Conservation (phyloP, 2,329 filamentous ascomycete genomes). For the Sporothrix protearum region DNA sequence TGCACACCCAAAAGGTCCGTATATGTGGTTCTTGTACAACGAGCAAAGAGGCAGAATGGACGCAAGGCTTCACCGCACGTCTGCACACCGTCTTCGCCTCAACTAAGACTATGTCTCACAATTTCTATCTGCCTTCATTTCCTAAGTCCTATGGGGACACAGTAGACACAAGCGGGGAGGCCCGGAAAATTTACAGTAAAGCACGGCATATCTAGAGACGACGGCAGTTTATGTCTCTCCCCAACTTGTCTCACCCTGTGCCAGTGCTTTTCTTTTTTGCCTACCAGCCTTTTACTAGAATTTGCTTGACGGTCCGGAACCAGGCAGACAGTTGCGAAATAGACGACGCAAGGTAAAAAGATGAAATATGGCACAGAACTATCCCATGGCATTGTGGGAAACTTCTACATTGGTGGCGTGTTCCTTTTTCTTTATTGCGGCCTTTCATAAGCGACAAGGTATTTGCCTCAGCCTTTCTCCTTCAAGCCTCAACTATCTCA, state of each 20-base stretch:
- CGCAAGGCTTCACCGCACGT: background rate
- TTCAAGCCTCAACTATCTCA: too few species aligned
- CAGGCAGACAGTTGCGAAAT: too few species aligned
- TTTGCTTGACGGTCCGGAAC: background rate
- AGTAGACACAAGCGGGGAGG: background rate
- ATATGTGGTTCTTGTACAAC: background rate
- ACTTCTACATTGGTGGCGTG: too few species aligned
- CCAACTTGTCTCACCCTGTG: background rate
- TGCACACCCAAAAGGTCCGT: background rate
- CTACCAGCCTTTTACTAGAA: background rate
- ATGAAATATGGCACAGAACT: too few species aligned
- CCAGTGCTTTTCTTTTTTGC: background rate
- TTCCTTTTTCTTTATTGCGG: too few species aligned
- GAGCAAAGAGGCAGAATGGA: background rate
- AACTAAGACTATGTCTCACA: constrained; percentile 1
- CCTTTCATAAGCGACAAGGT: too few species aligned
- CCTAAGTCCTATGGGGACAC: background rate
- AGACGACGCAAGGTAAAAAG: too few species aligned
- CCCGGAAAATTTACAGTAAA: background rate
- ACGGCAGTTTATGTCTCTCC: background rate
- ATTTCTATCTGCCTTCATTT: background rate
- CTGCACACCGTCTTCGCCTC: background rate
- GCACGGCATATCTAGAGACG: background rate
- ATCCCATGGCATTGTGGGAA: too few species aligned
- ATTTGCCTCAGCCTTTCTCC: too few species aligned